Evolutionary conservation across 306 rosid genomes (phyloP), one percentile per base, ranked within the genome.

Genomic region (Prunus campanulata): DNA sequence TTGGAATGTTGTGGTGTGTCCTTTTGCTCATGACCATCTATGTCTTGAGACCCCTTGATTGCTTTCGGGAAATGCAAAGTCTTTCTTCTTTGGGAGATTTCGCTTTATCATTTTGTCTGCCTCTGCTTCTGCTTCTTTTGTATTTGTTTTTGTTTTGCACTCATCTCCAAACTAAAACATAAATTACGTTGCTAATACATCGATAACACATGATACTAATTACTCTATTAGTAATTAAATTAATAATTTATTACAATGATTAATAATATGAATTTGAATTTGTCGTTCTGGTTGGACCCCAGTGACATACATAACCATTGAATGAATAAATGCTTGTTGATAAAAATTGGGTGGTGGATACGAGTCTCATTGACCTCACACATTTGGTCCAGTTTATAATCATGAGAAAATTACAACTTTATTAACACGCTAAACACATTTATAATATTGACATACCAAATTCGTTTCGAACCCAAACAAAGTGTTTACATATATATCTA

Each of bases 321-420:
- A 76, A 49, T 20, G 74, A 60, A 42, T 51, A 62, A 66, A 72
- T 74, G 75, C 48, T 50, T 48, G 70, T 56, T 54, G 80, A 80
- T 80, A 61, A 59, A 75, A n/a, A 11, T 74, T 84, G 64, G 78
- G 77, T 64, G 81, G 83, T 81, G 82, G 79, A 51, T 19, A 29
- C 49, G 80, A 78, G 16, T 48, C 83, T 76, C 85, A 70, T 77
- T 76, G 78, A 81, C 81, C 69, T 29, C 54, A 39, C 9, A 39
- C 56, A 72, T 39, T 20, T 73, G 47, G 78, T 80, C 78, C 77
- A 77, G 35, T 39, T 60, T 57, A 55, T 24, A 44, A 77, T 69
- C 71, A 78, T 61, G 65, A 25, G n/a, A 25, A 19, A 27, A 60
- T 11, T 16, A 20, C 10, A 25, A 60, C 59, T 12, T 15, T 2